Evolutionary conservation across 345 rosid species (phyloP), one percentile per base, ranked within the genome.

Genomic region (Arabis hirsuta): DNA sequence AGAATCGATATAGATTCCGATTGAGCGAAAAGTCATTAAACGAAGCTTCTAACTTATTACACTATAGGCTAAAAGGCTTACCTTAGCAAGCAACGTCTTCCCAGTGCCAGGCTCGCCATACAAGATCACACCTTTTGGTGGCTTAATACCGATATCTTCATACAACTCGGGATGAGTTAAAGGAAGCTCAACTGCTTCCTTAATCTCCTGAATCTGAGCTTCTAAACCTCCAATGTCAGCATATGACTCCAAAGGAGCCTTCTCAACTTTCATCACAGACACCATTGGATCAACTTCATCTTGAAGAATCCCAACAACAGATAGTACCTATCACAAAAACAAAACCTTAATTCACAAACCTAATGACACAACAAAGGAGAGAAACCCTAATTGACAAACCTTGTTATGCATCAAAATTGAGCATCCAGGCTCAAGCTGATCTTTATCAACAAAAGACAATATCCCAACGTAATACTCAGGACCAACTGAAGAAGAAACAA

Each of bases 71-170:
- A 55, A 72, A 66, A 67, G 34, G 32, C 78, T 65, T 12, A 91
- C 99, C 97, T 96, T 96, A 11, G 99, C 99, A 55, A 96, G 98
- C 70, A 96, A 78, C 29, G 99, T 96, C 81, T 92, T 96, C 64
- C 99, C 99, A n/a, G 99, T 96, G 9, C 99, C 99, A 52, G 98
- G 99, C 71, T 90, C 99, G 72, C 99, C 99, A 80, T 92, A 96
- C 83, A 96, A 82, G 41, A 96, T 96, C 48, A 96, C 99, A 59
- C 99, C 99, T 81, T 96, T 96, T 0, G 99, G 99, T 39, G 99
- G 99, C 73, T 88, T 96, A 71, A 96, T 96, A 71, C 99, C 99
- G 38, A 96, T 96, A 69, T 96, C 99, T 84, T 96, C 99, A 66
- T 96, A 96, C 53, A 96, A 78, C 76, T 96, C 99, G 20, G 99